Evolutionary conservation across 495 filamentous ascomycete species (phyloP), one percentile per base, ranked within the genome.

Genomic region (Neurospora sp.): DNA sequence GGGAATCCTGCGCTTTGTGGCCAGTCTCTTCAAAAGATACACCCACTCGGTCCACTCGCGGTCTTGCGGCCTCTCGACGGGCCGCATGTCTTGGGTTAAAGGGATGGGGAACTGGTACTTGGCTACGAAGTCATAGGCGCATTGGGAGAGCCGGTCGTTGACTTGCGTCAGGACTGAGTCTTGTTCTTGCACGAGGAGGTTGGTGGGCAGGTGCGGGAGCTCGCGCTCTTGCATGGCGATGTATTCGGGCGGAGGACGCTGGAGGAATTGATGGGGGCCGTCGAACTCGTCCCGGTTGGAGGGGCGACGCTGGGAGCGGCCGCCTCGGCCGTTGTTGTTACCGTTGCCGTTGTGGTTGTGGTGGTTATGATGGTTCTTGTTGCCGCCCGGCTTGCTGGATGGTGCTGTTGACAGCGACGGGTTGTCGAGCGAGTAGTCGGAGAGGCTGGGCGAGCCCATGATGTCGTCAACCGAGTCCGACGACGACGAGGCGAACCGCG

Each of bases 21-120:
- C 93, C 73, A 96, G 85, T 44, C 93, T 87, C 83, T 94, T 95
- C 73, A 96, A 85, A 71, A 96, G 87, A 81, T 94, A 93, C 40
- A 94, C 92, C 93, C 93, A 96, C 79, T 96, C 93, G 75, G 92
- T 94, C 20, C 93, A 96, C 81, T 94, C 93, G 73, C 92, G 87
- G 81, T 96, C 93, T 76, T 90, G 89, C 40, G 93, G 91, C 48
- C 89, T 84, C 78, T 90, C 89, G 74, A 96, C 92, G 40, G 89
- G 89, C 76, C 93, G 88, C 86, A 93, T 93, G 81, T 94, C 91
- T 78, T 93, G 91, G 31, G 84, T 83, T 77, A 95, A 76, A 17
- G 93, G 93, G 77, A 96, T 92, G 10, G 92, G 93, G 79, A 96
- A 96, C 80, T 93, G 91, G 78, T 94, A 95, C 81, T 91, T 93